These are phyloP conservation scores for Malbranchea cinnamomea DNA, from an alignment of 2,329 filamentous ascomycete genomes.

Conservation along the genomic window DNA sequence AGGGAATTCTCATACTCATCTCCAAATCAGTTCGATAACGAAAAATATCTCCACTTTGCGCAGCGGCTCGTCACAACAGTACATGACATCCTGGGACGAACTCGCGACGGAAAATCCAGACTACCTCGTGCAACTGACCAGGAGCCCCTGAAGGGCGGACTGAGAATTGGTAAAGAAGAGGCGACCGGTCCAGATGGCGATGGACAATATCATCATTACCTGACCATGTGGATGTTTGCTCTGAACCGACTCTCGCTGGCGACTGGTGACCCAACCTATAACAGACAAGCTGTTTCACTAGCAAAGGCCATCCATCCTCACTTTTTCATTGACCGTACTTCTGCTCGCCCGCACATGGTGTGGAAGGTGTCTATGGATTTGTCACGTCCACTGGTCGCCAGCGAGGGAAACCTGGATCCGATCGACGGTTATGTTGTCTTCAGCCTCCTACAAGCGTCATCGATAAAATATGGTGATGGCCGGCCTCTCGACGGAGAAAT, in stretches of 20 bases:
- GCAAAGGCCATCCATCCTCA: slow-evolving; percentile 38
- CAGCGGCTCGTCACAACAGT: slow-evolving; percentile 35
- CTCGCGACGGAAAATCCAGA: slow-evolving; percentile 32
- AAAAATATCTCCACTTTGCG: slow-evolving; percentile 36
- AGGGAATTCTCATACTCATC: slow-evolving; percentile 17
- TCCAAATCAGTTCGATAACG: slow-evolving; percentile 12
- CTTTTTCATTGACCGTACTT: slow-evolving; percentile 32
- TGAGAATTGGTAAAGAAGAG: slow-evolving; percentile 42
- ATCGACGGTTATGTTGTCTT: slow-evolving; percentile 40
- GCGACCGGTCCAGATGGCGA: slow-evolving; percentile 37
- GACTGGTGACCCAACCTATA: slow-evolving; percentile 32
- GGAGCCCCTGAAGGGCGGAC: slow-evolving; percentile 38
- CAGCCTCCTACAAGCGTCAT: slow-evolving; percentile 32
- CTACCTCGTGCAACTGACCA: slow-evolving; percentile 38
- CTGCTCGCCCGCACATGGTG: slow-evolving; percentile 30
- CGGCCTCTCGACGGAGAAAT: slow-evolving; percentile 34
- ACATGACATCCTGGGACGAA: slow-evolving; percentile 38
- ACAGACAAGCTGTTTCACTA: slow-evolving; percentile 37
- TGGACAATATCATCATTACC: slow-evolving; percentile 48
- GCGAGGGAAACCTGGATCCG: slow-evolving; percentile 42
- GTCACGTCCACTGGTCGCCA: slow-evolving; percentile 31
- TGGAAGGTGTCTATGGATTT: slow-evolving; percentile 44
- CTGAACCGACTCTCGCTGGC: slow-evolving; percentile 39
- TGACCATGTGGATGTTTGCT: slow-evolving; percentile 49
- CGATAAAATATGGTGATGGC: slow-evolving; percentile 17